Percentiles rank a stretch among this genome's conserved stretches.
phyloP scores from a whole-genome alignment of 2,329 filamentous ascomycete genomes.

The Neobulgaria alba region DNA sequence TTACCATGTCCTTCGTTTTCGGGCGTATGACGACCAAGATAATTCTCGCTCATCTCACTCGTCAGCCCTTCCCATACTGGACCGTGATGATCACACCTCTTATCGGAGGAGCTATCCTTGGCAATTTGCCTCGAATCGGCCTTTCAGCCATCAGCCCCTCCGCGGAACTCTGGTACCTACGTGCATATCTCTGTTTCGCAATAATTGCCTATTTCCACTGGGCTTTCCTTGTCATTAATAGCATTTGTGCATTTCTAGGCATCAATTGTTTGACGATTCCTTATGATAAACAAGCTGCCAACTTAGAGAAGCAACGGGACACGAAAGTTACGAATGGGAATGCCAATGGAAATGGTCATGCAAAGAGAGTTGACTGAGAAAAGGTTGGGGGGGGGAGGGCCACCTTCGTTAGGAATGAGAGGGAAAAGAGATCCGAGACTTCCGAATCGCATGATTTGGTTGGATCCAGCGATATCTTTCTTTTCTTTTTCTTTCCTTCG shows the following conservation, averaged over 20 bases:
- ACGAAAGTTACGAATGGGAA: constrained; percentile 8
- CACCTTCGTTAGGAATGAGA: too few relatives aligned
- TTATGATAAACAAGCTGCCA: constrained; percentile 37
- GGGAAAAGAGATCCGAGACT: too few relatives aligned
- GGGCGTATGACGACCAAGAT: constrained; percentile 98
- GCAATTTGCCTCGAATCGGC: constrained; percentile 73
- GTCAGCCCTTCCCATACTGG: constrained; percentile 94
- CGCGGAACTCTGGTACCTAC: constrained; percentile 72
- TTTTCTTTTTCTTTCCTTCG: too few relatives aligned
- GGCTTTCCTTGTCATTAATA: constrained; percentile 83
- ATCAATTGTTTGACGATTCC: constrained; percentile 93
- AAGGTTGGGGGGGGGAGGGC: too few relatives aligned
- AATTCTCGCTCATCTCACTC: constrained; percentile 88
- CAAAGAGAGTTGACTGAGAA: background rate
- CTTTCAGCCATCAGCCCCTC: constrained; percentile 55
- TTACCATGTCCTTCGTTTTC: constrained; percentile 95
- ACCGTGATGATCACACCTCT: constrained; percentile 84
- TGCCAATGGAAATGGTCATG: background rate
- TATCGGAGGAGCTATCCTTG: constrained; percentile 72
- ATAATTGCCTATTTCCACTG: constrained; percentile 83
- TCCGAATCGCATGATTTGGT: too few relatives aligned
- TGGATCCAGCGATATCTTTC: too few relatives aligned
- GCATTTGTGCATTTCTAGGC: constrained; percentile 84
- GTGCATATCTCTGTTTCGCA: constrained; percentile 76
- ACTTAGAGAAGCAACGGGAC: constrained; percentile 23